Conservation (phyloP, 441 rosid species). For the Jatropha multifida region DNA sequence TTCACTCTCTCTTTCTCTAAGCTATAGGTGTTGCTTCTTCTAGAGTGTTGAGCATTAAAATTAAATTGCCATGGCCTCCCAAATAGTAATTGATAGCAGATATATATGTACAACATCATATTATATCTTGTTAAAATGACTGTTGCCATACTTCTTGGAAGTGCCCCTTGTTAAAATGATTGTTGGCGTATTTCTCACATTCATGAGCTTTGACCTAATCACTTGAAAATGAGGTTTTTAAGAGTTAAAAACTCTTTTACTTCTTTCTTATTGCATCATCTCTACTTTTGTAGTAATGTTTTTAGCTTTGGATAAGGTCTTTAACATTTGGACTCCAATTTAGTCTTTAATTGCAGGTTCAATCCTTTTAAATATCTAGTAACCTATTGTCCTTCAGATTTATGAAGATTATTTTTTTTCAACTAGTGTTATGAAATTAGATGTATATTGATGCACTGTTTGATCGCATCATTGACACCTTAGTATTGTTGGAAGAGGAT, state of each 20-base stretch:
- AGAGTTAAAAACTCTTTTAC: not conserved
- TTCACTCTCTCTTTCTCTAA: not conserved
- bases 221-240: not conserved
- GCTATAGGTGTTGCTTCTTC: not conserved
- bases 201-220: too few species aligned
- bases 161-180: too few species aligned
- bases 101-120: not conserved
- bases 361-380: not conserved
- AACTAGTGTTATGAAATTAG: too few species aligned
- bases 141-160: not conserved
- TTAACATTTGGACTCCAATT: not conserved
- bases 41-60: not conserved
- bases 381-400: not conserved
- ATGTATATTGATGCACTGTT: too few species aligned
- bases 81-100: not conserved
- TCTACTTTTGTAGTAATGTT: too few species aligned
- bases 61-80: not conserved
- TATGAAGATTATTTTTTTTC: not conserved
- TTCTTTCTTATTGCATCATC: not conserved
- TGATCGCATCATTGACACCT: too few species aligned
- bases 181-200: too few species aligned
- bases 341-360: not conserved
- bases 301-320: not conserved
- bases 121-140: not conserved
- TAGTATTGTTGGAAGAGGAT: too few species aligned